Conservation (phyloP, 179 eudicot species). For the Silene coronaria region DNA sequence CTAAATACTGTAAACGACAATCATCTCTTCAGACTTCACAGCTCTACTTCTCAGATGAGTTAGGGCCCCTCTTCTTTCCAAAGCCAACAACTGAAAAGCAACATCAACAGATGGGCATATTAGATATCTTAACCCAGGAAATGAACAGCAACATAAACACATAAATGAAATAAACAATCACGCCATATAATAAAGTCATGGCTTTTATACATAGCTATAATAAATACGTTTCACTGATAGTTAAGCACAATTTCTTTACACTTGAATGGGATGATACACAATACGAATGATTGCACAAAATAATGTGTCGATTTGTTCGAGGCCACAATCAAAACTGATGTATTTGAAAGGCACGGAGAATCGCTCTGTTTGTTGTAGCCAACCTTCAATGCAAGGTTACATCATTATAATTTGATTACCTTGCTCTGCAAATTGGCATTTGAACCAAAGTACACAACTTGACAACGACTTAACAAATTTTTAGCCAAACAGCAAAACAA, state of each 20-base stretch:
- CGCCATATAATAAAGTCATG: too few relatives aligned
- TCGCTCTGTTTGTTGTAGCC: neutral
- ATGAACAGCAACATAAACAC: too few relatives aligned
- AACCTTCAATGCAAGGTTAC: slow-evolving; percentile 16
- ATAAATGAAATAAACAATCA: too few relatives aligned
- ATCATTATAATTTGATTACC: slow-evolving; percentile 6
- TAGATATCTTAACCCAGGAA: too few relatives aligned
- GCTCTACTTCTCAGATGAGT: slow-evolving; percentile 55
- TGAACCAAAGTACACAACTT: neutral
- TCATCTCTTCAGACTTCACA: neutral
- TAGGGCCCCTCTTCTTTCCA: slow-evolving; percentile 62
- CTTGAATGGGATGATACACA: neutral
- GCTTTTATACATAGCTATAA: too few relatives aligned
- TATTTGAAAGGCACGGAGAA: slow-evolving; percentile 18
- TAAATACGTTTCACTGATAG: too few relatives aligned
- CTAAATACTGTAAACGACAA: neutral
- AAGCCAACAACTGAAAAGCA: slow-evolving; percentile 46
- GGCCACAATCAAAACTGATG: slow-evolving; percentile 9
- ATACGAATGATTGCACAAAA: neutral
- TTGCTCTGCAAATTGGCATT: slow-evolving; percentile 17
- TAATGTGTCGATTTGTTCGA: slow-evolving; percentile 10
- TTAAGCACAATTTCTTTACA: too few relatives aligned
- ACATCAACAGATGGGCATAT: neutral
- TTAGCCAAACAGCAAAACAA: too few relatives aligned
- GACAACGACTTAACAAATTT: neutral